These are phyloP conservation scores for Warburgia ugandensis DNA, from an alignment of 164 flowering plant genomes.

Conservation along the genomic window DNA sequence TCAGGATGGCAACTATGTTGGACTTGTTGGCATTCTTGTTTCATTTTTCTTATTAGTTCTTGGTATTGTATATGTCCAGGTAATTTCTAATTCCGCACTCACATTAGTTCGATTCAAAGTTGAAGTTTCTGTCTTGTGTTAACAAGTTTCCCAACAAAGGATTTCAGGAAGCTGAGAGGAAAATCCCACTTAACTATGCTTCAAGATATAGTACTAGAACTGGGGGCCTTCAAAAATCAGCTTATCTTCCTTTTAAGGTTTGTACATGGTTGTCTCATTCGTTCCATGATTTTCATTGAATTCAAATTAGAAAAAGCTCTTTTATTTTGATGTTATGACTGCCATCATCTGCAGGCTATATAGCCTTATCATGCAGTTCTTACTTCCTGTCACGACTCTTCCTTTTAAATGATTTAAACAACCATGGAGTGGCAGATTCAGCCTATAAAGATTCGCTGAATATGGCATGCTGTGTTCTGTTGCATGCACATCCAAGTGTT, in stretches of 20 bases:
- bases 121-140: not conserved
- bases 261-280: conserved; percentile 1
- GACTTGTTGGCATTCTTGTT: conserved; percentile 53
- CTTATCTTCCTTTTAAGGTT: conserved; percentile 97
- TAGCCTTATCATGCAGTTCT: too few species aligned
- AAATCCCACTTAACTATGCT: conserved; percentile 98
- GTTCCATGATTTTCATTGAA: not conserved
- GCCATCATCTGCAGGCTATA: too few species aligned
- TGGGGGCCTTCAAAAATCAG: conserved; percentile 88
- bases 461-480: too few species aligned
- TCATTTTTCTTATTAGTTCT: conserved; percentile 83
- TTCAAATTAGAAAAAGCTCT: too few species aligned
- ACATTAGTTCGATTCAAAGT: conserved; percentile 2
- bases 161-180: conserved; percentile 98
- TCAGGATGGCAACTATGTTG: conserved; percentile 88
- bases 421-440: too few species aligned
- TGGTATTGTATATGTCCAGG: conserved; percentile 99
- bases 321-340: too few species aligned
- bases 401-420: too few species aligned
- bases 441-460: too few species aligned
- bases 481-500: too few species aligned
- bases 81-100: conserved; percentile 17
- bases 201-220: conserved; percentile 66
- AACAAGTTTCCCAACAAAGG: conserved; percentile 18
- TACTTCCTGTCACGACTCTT: too few species aligned